phyloP scores from a whole-genome alignment of 306 rosid genomes.

The Cyclanthera cordifolia region DNA sequence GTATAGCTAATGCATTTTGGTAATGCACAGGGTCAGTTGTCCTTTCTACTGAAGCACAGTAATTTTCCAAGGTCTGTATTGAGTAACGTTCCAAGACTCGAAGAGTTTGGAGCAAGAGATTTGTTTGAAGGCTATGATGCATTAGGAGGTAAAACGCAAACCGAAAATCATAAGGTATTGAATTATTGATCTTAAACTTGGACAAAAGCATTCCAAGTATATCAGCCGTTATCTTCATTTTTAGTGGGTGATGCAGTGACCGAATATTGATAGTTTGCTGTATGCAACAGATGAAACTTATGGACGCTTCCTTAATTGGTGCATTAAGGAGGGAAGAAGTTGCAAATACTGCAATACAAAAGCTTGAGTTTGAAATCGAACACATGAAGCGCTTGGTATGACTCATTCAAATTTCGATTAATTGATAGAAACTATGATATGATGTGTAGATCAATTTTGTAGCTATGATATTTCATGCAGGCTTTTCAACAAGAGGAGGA shows the following conservation, averaged over 20 bases:
- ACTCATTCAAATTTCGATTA: conserved; percentile 9
- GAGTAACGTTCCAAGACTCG: conserved; percentile 37
- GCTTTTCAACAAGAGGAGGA: conserved; percentile 61
- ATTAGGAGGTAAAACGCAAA: conserved; percentile 19
- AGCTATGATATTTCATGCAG: conserved; percentile 33
- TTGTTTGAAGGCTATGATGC: conserved; percentile 30
- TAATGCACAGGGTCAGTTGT: conserved; percentile 60
- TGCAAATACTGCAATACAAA: conserved; percentile 47
- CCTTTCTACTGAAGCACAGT: conserved; percentile 49
- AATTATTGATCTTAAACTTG: conserved; percentile 21
- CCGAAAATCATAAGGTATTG: conserved; percentile 23
- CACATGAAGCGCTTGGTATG: conserved; percentile 44
- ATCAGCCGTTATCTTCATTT: background rate
- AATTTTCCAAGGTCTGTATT: conserved; percentile 23
- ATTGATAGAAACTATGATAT: conserved; percentile 4
- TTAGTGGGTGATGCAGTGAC: conserved; percentile 5
- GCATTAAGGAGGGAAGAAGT: conserved; percentile 68
- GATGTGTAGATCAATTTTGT: conserved; percentile 22
- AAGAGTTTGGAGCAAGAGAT: conserved; percentile 32
- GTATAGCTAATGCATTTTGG: conserved; percentile 22
- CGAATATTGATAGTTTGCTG: conserved; percentile 17
- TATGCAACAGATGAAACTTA: conserved; percentile 43
- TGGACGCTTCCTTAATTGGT: conserved; percentile 54
- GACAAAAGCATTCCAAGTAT: conserved; percentile 21
- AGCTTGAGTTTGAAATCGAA: conserved; percentile 53